phyloP scores from a whole-genome alignment of 2,329 filamentous ascomycete species.

The Ustilaginoidea virens region DNA sequence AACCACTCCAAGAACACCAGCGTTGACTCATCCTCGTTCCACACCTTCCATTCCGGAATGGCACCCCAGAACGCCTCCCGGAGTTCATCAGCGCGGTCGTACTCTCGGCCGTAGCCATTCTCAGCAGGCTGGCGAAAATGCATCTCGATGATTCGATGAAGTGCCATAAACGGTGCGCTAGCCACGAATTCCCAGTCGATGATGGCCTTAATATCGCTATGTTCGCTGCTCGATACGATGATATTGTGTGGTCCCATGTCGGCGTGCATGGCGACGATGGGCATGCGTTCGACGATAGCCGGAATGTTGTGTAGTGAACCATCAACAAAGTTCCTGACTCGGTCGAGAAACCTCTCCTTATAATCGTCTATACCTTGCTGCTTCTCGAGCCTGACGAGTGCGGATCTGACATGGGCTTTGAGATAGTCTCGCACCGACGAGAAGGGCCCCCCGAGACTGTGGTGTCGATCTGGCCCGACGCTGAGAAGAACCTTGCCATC shows the following conservation, averaged over 20 bases:
- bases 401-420: slow-evolving; percentile 5
- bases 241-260: slow-evolving; percentile 8
- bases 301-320: slow-evolving; percentile 5
- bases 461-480: slow-evolving; percentile 8
- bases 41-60: slow-evolving; percentile 7
- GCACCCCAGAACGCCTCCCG: slow-evolving; percentile 7
- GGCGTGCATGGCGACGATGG: slow-evolving; percentile 6
- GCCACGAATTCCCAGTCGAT: slow-evolving; percentile 8
- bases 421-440: slow-evolving; percentile 8
- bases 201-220: slow-evolving; percentile 5
- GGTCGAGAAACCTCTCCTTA: slow-evolving; percentile 5
- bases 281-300: slow-evolving; percentile 6
- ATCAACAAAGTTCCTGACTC: slow-evolving; percentile 6
- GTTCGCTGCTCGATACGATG: slow-evolving; percentile 5
- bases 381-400: slow-evolving; percentile 5
- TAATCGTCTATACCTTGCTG: slow-evolving; percentile 6
- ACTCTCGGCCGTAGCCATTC: slow-evolving; percentile 5
- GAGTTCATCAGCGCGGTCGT: slow-evolving; percentile 4
- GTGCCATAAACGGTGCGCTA: slow-evolving; percentile 7
- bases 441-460: slow-evolving; percentile 8
- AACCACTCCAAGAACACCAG: slow-evolving; percentile 7
- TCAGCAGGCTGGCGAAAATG: slow-evolving; percentile 6
- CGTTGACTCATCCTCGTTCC: slow-evolving; percentile 4
- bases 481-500: slow-evolving; percentile 5
- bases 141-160: slow-evolving; percentile 5